Conservation (phyloP, 306 rosid species). For the Comarum palustre region DNA sequence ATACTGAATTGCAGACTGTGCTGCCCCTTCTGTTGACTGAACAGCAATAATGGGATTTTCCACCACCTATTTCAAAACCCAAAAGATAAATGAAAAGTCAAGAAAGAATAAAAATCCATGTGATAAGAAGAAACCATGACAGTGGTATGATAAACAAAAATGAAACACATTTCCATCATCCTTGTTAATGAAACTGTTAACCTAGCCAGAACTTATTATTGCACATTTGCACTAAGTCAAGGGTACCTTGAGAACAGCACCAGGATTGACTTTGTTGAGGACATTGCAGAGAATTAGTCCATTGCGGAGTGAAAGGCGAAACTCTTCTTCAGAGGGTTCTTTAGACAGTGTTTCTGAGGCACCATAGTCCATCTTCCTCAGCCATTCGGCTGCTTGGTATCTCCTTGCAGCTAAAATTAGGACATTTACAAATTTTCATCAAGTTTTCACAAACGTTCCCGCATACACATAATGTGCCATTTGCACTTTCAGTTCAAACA, state of each 20-base stretch:
- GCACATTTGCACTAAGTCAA: not conserved
- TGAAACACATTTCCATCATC: not conserved
- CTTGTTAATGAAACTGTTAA: not conserved
- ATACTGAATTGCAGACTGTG: constrained; percentile 92
- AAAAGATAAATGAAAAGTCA: not conserved
- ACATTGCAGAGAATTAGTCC: constrained; percentile 96
- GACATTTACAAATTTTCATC: not conserved
- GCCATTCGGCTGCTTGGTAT: constrained; percentile 90
- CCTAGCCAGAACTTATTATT: not conserved
- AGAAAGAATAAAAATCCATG: not conserved
- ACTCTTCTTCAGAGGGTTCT: constrained; percentile 83
- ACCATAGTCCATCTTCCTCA: constrained; percentile 77
- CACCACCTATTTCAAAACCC: constrained; percentile 57
- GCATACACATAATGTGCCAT: not conserved
- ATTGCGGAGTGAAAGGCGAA: constrained; percentile 80
- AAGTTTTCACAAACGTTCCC: not conserved
- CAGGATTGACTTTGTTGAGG: constrained; percentile 91
- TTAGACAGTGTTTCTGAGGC: constrained; percentile 60
- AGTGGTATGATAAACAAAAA: not conserved
- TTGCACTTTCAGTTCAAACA: not conserved
- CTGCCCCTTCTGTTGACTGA: constrained; percentile 76
- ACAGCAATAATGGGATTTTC: constrained; percentile 56
- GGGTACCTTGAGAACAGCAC: constrained; percentile 79
- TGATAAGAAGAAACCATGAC: not conserved
- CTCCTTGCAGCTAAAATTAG: constrained; percentile 61